Conservation (phyloP, 1,284 basidiomycete species). For the Tilletia indica region DNA sequence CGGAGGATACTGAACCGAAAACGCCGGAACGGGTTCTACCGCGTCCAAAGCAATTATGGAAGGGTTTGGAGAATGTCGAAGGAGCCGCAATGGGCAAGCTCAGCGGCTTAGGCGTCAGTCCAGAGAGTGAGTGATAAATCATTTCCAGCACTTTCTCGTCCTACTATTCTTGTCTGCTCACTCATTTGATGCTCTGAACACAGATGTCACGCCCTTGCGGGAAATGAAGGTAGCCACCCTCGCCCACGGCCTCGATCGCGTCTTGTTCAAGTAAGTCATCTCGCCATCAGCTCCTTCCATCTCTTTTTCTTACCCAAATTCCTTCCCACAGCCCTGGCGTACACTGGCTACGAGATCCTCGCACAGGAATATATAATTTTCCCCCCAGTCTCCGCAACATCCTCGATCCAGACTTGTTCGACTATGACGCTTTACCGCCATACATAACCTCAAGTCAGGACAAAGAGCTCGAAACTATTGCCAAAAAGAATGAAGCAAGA, state of each 20-base stretch:
- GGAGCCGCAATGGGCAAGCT: background rate
- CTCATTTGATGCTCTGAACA: no score
- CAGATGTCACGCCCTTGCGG: constrained; percentile 40
- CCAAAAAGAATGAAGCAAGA: constrained; percentile 63
- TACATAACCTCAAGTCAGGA: constrained; percentile 83
- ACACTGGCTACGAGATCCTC: constrained; percentile 82
- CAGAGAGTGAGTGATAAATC: background rate
- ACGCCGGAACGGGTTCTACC: background rate
- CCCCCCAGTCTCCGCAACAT: constrained; percentile 69
- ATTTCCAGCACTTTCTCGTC: background rate
- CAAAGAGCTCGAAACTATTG: constrained; percentile 68
- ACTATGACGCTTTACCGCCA: constrained; percentile 74
- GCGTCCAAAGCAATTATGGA: background rate
- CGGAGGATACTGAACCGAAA: no score
- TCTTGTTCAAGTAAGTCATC: constrained; percentile 44
- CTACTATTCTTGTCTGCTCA: no score
- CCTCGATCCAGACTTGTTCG: constrained; percentile 80
- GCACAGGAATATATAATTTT: constrained; percentile 85
- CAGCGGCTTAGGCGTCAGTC: background rate
- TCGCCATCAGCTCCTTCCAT: background rate
- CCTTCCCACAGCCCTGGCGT: constrained; percentile 71
- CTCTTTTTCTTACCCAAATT: no score
- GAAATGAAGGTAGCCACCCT: constrained; percentile 66
- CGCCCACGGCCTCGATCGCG: constrained; percentile 72
- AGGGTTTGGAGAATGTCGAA: background rate